Evolutionary conservation across 805 yeast species (phyloP).

Genomic region (Zygotorulaspora danielsina): DNA sequence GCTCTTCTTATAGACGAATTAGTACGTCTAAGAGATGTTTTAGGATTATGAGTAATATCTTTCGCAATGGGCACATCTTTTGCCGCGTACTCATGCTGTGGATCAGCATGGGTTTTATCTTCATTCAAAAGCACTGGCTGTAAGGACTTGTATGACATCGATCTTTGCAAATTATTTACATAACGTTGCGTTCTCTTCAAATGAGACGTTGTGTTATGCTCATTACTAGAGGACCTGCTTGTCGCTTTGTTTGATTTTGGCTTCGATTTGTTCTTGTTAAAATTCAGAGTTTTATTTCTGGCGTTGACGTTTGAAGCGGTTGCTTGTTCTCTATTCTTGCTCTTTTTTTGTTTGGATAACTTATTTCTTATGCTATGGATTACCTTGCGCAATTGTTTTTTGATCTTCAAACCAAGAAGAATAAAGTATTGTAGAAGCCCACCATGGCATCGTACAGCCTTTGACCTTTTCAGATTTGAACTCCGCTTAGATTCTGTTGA

Average conservation of each 20-base stretch:
- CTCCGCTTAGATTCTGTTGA: conserved; percentile 1
- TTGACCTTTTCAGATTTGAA: conserved; percentile 22
- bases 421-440: conserved; percentile 37
- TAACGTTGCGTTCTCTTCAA: conserved; percentile 30
- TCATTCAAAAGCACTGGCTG: conserved; percentile 16
- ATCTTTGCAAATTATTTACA: conserved; percentile 29
- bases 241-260: conserved; percentile 1
- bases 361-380: conserved; percentile 29
- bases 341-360: conserved; percentile 6
- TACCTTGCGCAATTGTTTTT: conserved; percentile 27
- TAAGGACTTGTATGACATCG: conserved; percentile 24
- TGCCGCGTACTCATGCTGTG: conserved; percentile 1
- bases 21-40: conserved; percentile 32
- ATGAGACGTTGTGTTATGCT: conserved; percentile 26
- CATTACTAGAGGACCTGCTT: conserved; percentile 13
- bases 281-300: neutral
- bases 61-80: neutral
- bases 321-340: neutral
- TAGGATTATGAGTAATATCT: conserved; percentile 6
- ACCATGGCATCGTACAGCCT: conserved; percentile 39
- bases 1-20: conserved; percentile 38
- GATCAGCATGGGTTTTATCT: neutral
- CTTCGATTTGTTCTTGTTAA: neutral
- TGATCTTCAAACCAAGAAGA: conserved; percentile 26
- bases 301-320: neutral